These are phyloP conservation scores for Phytophthora pistaciae DNA, from an alignment of 352 stramenopile genomes.

Conservation along the genomic window DNA sequence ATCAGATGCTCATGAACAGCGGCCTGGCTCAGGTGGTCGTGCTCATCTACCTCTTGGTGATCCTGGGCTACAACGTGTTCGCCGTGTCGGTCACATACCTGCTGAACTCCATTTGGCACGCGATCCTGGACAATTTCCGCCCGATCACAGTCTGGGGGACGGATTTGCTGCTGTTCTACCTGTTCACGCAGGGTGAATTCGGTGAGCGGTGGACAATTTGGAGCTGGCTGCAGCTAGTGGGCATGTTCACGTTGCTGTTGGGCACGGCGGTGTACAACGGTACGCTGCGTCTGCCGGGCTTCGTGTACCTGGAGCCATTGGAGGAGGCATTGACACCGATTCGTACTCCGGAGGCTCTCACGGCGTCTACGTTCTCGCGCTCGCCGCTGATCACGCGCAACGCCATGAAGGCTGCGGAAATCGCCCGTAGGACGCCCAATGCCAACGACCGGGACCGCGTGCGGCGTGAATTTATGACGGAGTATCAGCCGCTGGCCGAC, in stretches of 20 bases:
- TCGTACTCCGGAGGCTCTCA: slow-evolving; percentile 61
- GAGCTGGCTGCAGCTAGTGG: slow-evolving; percentile 95
- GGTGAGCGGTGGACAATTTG: slow-evolving; percentile 96
- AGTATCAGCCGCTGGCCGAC: slow-evolving; percentile 82
- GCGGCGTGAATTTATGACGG: slow-evolving; percentile 88
- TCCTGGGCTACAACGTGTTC: slow-evolving; percentile 98
- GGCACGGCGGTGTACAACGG: slow-evolving; percentile 98
- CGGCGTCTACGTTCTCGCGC: slow-evolving; percentile 65
- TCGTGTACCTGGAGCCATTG: slow-evolving; percentile 80
- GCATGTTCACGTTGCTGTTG: slow-evolving; percentile 94
- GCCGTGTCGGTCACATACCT: slow-evolving; percentile 97
- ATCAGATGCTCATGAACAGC: slow-evolving; percentile 78
- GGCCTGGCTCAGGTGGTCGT: slow-evolving; percentile 69
- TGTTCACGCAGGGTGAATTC: slow-evolving; percentile 91
- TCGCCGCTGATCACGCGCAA: slow-evolving; percentile 86
- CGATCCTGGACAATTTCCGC: slow-evolving; percentile 98
- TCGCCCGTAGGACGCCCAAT: slow-evolving; percentile 82
- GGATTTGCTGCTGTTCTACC: slow-evolving; percentile 97
- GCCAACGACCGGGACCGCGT: slow-evolving; percentile 83
- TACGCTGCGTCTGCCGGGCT: slow-evolving; percentile 79
- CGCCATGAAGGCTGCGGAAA: slow-evolving; percentile 85
- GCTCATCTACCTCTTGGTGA: slow-evolving; percentile 93
- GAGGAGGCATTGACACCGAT: slow-evolving; percentile 75
- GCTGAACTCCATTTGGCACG: slow-evolving; percentile 98
- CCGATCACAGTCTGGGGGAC: slow-evolving; percentile 96